Conservation (phyloP, 2,329 filamentous ascomycete species). For the Pseudocercospora pini-densiflorae region DNA sequence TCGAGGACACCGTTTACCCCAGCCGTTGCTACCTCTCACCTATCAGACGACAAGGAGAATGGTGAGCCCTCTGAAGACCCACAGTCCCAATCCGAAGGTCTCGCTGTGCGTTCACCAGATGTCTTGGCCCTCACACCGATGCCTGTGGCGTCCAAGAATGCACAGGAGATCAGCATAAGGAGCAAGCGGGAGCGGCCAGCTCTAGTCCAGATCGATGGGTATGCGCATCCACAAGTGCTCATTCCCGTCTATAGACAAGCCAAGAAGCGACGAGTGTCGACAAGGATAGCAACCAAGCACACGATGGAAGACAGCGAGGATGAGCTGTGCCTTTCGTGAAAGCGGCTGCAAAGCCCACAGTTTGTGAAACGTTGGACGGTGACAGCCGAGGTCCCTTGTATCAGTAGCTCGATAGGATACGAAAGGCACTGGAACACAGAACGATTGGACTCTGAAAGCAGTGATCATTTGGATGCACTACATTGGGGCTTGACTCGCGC, state of each 20-base stretch:
- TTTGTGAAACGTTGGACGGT: too few species aligned
- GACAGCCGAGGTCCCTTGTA: background rate
- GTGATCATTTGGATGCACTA: background rate
- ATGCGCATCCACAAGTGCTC: constrained; percentile 5
- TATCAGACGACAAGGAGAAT: background rate
- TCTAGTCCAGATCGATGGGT: background rate
- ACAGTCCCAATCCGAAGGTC: background rate
- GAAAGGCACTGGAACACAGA: background rate
- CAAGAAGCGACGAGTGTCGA: constrained; percentile 3
- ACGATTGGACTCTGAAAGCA: background rate
- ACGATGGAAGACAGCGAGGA: background rate
- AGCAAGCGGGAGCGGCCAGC: background rate
- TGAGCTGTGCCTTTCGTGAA: background rate
- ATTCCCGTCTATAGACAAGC: background rate
- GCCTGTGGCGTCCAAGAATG: background rate
- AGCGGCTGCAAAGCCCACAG: background rate
- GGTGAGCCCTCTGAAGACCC: background rate
- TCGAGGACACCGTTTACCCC: constrained; percentile 43
- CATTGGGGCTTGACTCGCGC: background rate
- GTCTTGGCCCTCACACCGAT: background rate
- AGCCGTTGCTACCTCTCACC: background rate
- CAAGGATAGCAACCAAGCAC: background rate
- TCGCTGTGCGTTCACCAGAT: background rate
- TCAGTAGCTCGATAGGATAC: background rate
- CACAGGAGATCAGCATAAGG: too few species aligned